Evolutionary conservation across 2,329 filamentous ascomycete genomes (phyloP).

Genomic region (Catunica adiposa): DNA sequence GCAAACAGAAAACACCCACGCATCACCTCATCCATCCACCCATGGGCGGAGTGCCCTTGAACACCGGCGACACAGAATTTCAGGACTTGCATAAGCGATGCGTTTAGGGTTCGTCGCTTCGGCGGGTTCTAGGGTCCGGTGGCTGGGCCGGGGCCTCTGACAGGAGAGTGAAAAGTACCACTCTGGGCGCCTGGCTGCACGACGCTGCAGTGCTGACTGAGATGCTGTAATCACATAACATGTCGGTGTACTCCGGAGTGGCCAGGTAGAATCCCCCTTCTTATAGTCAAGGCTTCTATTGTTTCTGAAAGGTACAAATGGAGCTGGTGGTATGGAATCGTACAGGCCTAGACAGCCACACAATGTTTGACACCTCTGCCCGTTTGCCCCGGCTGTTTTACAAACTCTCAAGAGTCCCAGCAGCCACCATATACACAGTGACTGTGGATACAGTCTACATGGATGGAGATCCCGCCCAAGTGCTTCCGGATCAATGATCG

Average conservation of each 20-base stretch:
- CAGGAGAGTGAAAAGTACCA: neutral
- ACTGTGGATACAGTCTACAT: neutral
- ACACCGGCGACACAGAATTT: neutral
- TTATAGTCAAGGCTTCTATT: neutral
- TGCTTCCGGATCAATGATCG: neutral
- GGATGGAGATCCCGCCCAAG: neutral
- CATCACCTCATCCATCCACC: neutral
- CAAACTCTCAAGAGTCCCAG: neutral
- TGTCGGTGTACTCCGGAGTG: neutral
- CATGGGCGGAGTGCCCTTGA: neutral
- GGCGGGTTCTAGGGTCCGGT: neutral
- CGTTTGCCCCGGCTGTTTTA: neutral
- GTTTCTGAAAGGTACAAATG: neutral
- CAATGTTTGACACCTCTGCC: neutral
- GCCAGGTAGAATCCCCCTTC: neutral
- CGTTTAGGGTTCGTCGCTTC: neutral
- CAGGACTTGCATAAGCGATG: constrained; percentile 1
- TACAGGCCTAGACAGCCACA: too few relatives aligned
- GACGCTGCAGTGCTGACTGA: neutral
- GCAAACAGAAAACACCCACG: neutral
- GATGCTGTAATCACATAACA: neutral
- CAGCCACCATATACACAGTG: neutral
- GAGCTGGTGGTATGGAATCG: too few relatives aligned
- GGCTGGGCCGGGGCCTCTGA: neutral
- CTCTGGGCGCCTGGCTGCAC: neutral